Evolutionary conservation across 2,329 filamentous ascomycete genomes (phyloP), one percentile per base, ranked within the genome.

Genomic region (Fusarium nisikadoi): DNA sequence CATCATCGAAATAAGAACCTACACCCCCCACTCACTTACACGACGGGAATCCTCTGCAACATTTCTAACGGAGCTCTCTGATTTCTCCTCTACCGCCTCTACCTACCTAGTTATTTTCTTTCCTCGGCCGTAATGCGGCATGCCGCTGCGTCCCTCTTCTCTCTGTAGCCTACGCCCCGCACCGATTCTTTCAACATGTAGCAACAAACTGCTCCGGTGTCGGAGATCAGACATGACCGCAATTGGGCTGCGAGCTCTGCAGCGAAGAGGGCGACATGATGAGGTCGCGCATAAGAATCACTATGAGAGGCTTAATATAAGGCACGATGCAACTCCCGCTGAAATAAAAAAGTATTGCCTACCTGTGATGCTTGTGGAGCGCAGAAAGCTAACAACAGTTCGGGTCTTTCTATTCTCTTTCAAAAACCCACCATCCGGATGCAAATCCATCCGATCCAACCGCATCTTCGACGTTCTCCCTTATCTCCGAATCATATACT

Each of bases 381-480:
- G 47, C 53, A 20, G 20, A 43, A 49, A 42, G 33, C 54, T 59
- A 23, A 68, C 49, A 64, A 68, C 49, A 64, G 36, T 68, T 54
- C 42, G 91, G 89, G 77, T 89, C 89, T 74, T 99, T 98, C 88
- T 98, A 98, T 87, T 83, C 88, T 68, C 93, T 98, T 80, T 97
- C 94, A 79, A 97, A 98, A 83, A 84, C 88, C 59, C 92, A 97
- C 87, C 96, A 99, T 82, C 96, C 96, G 2, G 96, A 99, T 86
- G 90, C 91, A 80, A 97, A 98, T 86, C 93, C 88, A 67, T 79
- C 88, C 75, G 92, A 97, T 82, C 92, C 93, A 8, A 80, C 84
- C 65, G 93, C 95, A 70, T 86, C 91, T 8, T 84, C 89, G 64
- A 93, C 91, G 79, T 99, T 97, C 86, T 90, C 94, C 81, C 88